Evolutionary conservation across 495 filamentous ascomycete genomes (phyloP), one percentile per base, ranked within the genome.

Genomic region (Filosporella fistucella): DNA sequence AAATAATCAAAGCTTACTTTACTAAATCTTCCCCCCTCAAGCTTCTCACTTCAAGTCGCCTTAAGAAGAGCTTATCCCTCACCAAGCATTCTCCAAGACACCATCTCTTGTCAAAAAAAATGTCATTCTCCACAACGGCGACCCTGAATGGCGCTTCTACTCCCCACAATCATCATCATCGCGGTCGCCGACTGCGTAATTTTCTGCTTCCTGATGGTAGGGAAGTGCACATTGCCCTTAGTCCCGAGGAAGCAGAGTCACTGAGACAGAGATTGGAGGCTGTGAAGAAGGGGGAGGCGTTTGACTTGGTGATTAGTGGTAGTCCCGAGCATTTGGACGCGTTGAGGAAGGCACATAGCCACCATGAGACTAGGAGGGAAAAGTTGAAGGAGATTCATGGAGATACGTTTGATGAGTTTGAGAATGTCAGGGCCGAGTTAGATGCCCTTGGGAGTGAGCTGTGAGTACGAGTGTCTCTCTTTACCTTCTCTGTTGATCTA

Each of bases 241-340:
- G 68, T 4, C 78, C 77, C 6, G 70, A 73, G 51, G 76, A 81
- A 51, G 67, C 66, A 26, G 60, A 70, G 41, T 45, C 45, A 5
- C 55, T 78, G 8, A 58, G 65, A 13, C 63, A 57, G 28, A 63
- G 63, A 22, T 64, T 79, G 18, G 52, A 52, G 9, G 54, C 54
- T 8, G 56, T 62, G 18, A 61, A 64, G 33, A 59, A 65, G 30
- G 67, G 71, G 8, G 57, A 63, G 21, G 57, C 59, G 10, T 77
- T 78, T 41, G 75, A 79, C 30, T 49, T 78, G 9, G 70, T 72
- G 21, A 62, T 82, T 33, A 69, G 71, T 47, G 78, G 78, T 12
- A 70, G 69, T 1, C 63, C 64, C 20, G 76, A 80, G 56, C 77
- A 81, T 58, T 58, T 70, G n/a, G 63, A 73, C 1, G 71, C 70